Base-by-base conservation (phyloP, 306 rosid genomes). In the Arachis hypogaea region DNA sequence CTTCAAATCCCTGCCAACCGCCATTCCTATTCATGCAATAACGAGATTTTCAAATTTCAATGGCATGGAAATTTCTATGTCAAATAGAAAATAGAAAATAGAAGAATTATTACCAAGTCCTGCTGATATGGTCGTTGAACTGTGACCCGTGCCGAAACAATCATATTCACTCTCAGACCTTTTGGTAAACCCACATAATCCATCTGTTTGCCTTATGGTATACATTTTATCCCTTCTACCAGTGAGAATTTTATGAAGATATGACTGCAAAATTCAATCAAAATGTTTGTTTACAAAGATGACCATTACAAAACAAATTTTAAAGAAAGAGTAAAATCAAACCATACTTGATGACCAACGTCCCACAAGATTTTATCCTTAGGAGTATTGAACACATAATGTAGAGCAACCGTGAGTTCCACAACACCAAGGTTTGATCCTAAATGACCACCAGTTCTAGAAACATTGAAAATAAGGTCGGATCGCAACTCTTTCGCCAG, bases 391-490 rank as follows among this genome's bases (percentile, higher is more conserved):
- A 94, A 94, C 84, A 89, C 96, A 76, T 86, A 88, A 60, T 92
- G 99, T 47, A 94, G 95, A 59, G 99, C 99, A 77, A 94, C 86
- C 45, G 99, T 94, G 77, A 92, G 96, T 77, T 94, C 96, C 5
- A 94, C 95, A 64, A 94, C 96, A 69, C 99, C 99, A 69, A 92
- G 99, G 86, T 92, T 92, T 69, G 98, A 92, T 57, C 99, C 99
- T 11, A 92, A 73, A 79, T 94, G 99, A 14, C 96, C 99, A 7
- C 99, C 99, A 11, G 97, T 94, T 79, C 78, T 90, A 2, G 95
- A 89, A 73, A 94, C 99, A 30, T 83, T 90, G 84, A 87, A 92
- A 82, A 94, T 86, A 29, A 94, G 89, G 79, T 94, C 99, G 5
- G 93, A 94, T 63, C 97, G 86, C 62, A 94, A 49, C 78, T 94